A percentile compares a stretch with the other conserved stretches of the same genome.
These are phyloP conservation scores for Magnolia officinalis DNA, from an alignment of 164 flowering plant species.

Conservation along the genomic window DNA sequence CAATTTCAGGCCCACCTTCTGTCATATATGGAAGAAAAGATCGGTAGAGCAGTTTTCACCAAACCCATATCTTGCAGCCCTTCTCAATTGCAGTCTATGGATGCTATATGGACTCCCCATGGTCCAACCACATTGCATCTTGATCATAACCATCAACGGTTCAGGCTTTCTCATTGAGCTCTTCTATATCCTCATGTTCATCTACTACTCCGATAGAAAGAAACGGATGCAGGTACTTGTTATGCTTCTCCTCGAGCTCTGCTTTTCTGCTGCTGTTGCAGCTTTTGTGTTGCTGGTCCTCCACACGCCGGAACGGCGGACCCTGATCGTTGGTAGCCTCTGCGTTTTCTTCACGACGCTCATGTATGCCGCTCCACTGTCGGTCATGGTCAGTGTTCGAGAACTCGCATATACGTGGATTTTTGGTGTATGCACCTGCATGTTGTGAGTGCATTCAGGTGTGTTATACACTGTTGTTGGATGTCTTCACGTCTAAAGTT, in stretches of 20 bases:
- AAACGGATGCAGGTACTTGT: slow-evolving; percentile 35
- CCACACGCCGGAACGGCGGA: slow-evolving; percentile 35
- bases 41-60: slow-evolving; percentile 80
- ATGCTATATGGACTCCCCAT: slow-evolving; percentile 69
- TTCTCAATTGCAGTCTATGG: slow-evolving; percentile 77
- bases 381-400: slow-evolving; percentile 54
- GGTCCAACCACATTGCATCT: slow-evolving; percentile 59
- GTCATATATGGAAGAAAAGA: slow-evolving; percentile 62
- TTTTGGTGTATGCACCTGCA: background rate
- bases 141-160: slow-evolving; percentile 65
- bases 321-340: slow-evolving; percentile 43
- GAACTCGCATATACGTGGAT: background rate
- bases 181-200: slow-evolving; percentile 43
- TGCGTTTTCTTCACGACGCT: slow-evolving; percentile 41
- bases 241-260: slow-evolving; percentile 31
- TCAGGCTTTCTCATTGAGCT: slow-evolving; percentile 58
- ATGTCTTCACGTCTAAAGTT: no score
- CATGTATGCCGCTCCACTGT: slow-evolving; percentile 71
- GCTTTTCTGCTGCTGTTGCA: slow-evolving; percentile 25
- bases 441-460: background rate
- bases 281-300: slow-evolving; percentile 34
- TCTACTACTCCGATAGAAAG: slow-evolving; percentile 37
- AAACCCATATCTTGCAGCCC: slow-evolving; percentile 64
- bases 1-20: slow-evolving; percentile 71
- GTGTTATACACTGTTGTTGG: no score